These are phyloP conservation scores for Quercus lobata DNA, from an alignment of 331 rosid species.

Conservation along the genomic window DNA sequence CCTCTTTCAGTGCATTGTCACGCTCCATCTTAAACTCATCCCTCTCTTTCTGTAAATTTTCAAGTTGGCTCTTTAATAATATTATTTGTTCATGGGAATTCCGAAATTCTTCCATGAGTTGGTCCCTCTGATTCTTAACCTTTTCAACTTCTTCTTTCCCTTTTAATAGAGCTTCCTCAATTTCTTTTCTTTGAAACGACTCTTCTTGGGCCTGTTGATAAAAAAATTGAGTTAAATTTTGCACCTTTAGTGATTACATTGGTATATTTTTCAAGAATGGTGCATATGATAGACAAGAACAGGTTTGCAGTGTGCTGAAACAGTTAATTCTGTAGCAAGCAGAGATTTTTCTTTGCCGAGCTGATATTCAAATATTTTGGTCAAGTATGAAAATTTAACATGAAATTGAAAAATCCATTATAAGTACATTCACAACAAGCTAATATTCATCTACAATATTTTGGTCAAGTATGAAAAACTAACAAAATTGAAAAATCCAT, in stretches of 20 bases:
- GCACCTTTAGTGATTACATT: background rate
- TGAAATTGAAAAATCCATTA: background rate
- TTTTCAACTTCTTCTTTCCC: slow-evolving; percentile 48
- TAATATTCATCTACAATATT: slow-evolving; percentile 9
- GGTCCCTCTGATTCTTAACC: slow-evolving; percentile 38
- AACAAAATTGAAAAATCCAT: background rate
- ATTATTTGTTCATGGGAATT: slow-evolving; percentile 42
- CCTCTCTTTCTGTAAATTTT: slow-evolving; percentile 50
- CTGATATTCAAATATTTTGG: slow-evolving; percentile 13
- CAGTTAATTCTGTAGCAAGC: background rate
- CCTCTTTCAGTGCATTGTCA: slow-evolving; percentile 60
- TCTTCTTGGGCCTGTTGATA: slow-evolving; percentile 58
- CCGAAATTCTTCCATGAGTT: slow-evolving; percentile 45
- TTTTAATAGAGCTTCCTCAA: slow-evolving; percentile 50
- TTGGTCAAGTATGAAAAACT: slow-evolving; percentile 7
- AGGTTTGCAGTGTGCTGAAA: background rate
- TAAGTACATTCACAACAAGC: background rate
- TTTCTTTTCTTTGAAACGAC: slow-evolving; percentile 48
- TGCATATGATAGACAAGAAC: background rate
- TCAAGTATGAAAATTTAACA: background rate
- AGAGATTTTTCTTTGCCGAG: background rate
- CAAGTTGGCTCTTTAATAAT: slow-evolving; percentile 49
- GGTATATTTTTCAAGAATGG: background rate
- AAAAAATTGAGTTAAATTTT: slow-evolving; percentile 1
- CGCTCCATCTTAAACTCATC: slow-evolving; percentile 58